phyloP scores from a whole-genome alignment of 1,284 basidiomycete genomes.

The Cutaneotrichosporon sp. region DNA sequence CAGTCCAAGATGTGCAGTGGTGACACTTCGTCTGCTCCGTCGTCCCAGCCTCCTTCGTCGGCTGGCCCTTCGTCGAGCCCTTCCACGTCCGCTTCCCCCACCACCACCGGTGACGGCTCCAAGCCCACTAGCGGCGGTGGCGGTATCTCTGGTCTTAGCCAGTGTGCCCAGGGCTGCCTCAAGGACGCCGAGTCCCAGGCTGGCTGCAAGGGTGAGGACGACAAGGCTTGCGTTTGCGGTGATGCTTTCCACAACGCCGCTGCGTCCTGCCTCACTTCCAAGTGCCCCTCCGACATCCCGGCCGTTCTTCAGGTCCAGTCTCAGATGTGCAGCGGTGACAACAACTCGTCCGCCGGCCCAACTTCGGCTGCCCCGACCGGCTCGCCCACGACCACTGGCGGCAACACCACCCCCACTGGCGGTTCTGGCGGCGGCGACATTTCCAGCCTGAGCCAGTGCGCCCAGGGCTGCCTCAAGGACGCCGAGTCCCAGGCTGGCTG shows the following conservation, averaged over 20 bases:
- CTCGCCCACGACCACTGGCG: no score
- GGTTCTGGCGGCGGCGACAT: background rate
- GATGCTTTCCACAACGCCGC: background rate
- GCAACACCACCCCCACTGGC: background rate
- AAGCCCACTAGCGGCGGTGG: background rate
- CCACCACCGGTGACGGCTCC: background rate
- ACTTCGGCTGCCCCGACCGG: background rate
- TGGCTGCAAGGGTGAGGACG: background rate
- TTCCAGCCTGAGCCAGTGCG: background rate
- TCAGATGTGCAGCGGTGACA: background rate
- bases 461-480: background rate
- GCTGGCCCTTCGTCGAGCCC: background rate
- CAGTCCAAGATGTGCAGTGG: background rate
- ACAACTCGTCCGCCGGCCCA: background rate
- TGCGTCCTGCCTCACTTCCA: background rate
- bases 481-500: conserved; percentile 1
- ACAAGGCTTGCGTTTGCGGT: conserved; percentile 3
- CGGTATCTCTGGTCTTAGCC: background rate
- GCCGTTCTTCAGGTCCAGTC: background rate
- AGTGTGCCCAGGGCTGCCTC: background rate
- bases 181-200: background rate
- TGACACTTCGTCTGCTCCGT: background rate
- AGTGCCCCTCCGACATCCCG: background rate
- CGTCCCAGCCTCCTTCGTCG: background rate
- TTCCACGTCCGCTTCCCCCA: background rate